Conservation (phyloP, 2,329 filamentous ascomycete genomes). For the Aciculosporium take region DNA sequence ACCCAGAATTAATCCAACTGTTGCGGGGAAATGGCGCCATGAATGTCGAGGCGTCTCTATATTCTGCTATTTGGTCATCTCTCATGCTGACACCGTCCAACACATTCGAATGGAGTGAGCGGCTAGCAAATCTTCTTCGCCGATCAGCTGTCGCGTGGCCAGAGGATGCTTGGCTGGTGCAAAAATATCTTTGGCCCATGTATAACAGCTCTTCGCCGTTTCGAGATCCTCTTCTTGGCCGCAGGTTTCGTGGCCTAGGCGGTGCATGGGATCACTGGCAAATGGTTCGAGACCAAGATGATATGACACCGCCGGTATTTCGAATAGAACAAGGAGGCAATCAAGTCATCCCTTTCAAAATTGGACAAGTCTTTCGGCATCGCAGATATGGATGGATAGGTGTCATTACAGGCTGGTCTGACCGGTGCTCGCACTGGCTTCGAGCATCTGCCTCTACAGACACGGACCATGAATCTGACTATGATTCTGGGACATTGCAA, state of each 20-base stretch:
- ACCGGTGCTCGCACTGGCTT: constrained; percentile 22
- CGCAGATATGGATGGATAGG: constrained; percentile 65
- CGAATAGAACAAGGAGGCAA: constrained; percentile 14
- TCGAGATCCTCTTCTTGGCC: constrained; percentile 14
- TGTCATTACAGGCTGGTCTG: constrained; percentile 79
- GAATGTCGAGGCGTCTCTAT: constrained; percentile 47
- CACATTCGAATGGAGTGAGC: constrained; percentile 41
- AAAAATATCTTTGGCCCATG: constrained; percentile 50
- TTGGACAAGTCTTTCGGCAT: constrained; percentile 79
- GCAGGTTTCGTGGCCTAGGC: constrained; percentile 14
- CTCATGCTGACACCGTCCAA: constrained; percentile 38
- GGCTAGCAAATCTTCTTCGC: constrained; percentile 50
- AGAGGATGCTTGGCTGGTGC: constrained; percentile 58
- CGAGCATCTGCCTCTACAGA: constrained; percentile 14
- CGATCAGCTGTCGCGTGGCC: constrained; percentile 22
- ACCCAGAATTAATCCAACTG: constrained; percentile 19
- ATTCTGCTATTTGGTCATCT: constrained; percentile 60
- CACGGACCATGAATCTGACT: constrained; percentile 14
- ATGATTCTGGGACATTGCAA: constrained; percentile 14
- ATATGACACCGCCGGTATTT: constrained; percentile 22
- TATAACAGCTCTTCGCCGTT: constrained; percentile 30
- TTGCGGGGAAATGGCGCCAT: constrained; percentile 19
- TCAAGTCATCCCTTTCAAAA: constrained; percentile 34
- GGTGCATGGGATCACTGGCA: constrained; percentile 18
- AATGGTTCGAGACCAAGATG: constrained; percentile 31